Evolutionary conservation across 2,329 filamentous ascomycete species (phyloP).

Genomic region (Diplodia mutila): DNA sequence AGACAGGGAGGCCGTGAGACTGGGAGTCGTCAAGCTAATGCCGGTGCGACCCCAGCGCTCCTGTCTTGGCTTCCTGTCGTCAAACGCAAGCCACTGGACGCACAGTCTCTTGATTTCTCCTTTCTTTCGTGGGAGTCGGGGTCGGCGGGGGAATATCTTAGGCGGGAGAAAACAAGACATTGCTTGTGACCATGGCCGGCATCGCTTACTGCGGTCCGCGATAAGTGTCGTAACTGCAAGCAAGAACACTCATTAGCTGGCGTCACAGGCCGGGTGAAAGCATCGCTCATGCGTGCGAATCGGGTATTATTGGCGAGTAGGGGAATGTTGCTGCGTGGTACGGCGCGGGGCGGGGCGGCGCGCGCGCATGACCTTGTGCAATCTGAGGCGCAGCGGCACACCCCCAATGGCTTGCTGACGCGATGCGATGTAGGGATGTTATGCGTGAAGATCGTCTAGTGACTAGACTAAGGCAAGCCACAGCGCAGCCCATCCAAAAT

Average conservation of each 20-base stretch:
- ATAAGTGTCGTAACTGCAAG: slow-evolving; percentile 25
- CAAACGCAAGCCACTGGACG: background rate
- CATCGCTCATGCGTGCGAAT: background rate
- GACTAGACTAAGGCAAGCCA: slow-evolving; percentile 22
- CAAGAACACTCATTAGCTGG: background rate
- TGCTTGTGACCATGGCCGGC: slow-evolving; percentile 4
- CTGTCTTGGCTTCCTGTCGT: background rate
- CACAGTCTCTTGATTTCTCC: background rate
- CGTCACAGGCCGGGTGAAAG: background rate
- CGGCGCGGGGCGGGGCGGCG: slow-evolving; percentile 14
- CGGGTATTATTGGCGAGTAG: slow-evolving; percentile 11
- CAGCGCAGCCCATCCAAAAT: slow-evolving; percentile 2
- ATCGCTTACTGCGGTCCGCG: slow-evolving; percentile 26
- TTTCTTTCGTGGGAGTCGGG: background rate
- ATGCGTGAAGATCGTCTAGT: slow-evolving; percentile 23
- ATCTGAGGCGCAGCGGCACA: slow-evolving; percentile 4
- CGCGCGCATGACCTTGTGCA: slow-evolving; percentile 17
- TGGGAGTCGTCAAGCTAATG: background rate
- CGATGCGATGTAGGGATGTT: slow-evolving; percentile 17
- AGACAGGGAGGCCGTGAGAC: slow-evolving; percentile 1
- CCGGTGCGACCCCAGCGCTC: background rate
- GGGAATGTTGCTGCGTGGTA: background rate
- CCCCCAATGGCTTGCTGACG: slow-evolving; percentile 11
- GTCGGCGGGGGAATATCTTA: background rate
- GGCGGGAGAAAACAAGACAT: slow-evolving; percentile 1